A percentile compares a stretch with the other conserved stretches of the same genome.
These are phyloP conservation scores for Otatea glauca DNA, from an alignment of 176 grass and related monocot genomes.

Conservation along the genomic window DNA sequence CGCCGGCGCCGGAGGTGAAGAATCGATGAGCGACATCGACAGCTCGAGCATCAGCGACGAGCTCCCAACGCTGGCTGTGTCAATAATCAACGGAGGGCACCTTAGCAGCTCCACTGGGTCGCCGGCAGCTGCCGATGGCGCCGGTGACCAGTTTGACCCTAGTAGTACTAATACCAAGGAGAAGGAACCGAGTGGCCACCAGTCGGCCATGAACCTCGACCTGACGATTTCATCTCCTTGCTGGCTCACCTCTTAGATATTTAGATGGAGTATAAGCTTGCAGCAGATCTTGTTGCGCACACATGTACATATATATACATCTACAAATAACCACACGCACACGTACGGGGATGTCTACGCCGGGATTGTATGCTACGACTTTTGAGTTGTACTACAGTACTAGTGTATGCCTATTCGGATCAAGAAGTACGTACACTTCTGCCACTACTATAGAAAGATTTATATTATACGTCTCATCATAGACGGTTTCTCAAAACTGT, in stretches of 20 bases:
- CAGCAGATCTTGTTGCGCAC: no score
- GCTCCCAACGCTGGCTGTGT: neutral
- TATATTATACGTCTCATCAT: no score
- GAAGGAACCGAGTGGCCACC: neutral
- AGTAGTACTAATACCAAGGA: neutral
- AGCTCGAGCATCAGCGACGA: constrained; percentile 47
- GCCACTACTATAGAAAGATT: no score
- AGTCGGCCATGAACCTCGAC: constrained; percentile 55
- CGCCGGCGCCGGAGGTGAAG: neutral
- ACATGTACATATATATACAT: no score
- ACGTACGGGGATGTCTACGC: no score
- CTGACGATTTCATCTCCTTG: constrained; percentile 60
- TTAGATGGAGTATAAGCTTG: no score
- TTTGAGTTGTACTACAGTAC: no score
- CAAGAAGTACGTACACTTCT: no score
- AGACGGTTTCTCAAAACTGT: no score
- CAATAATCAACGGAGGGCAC: neutral
- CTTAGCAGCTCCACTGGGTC: neutral
- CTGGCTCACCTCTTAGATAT: constrained; percentile 38
- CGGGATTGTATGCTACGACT: no score
- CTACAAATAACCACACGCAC: no score
- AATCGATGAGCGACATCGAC: constrained; percentile 40
- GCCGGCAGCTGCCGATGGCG: neutral
- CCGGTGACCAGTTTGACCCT: neutral
- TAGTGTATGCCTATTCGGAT: no score